These are phyloP conservation scores for Fusarium sp. DNA, from an alignment of 2,329 filamentous ascomycete genomes.

Conservation along the genomic window DNA sequence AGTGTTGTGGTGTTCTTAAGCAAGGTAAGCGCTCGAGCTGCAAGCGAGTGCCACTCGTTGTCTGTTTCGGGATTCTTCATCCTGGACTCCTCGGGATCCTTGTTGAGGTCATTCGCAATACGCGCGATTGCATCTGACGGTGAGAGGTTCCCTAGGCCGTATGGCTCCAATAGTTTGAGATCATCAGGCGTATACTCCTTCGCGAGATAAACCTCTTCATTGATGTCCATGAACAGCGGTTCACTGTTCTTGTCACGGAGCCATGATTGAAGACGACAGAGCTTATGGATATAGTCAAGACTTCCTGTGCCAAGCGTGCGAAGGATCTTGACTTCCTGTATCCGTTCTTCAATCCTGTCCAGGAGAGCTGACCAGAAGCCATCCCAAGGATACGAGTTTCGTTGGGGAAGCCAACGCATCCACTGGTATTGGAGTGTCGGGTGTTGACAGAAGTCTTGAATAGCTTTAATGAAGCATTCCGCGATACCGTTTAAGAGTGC, in stretches of 20 bases:
- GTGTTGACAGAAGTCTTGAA: slow-evolving; percentile 54
- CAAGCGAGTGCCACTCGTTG: slow-evolving; percentile 31
- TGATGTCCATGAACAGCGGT: slow-evolving; percentile 31
- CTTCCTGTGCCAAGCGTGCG: slow-evolving; percentile 7
- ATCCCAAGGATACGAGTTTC: slow-evolving; percentile 37
- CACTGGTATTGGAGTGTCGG: slow-evolving; percentile 54
- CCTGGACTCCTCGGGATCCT: neutral
- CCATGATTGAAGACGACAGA: slow-evolving; percentile 19
- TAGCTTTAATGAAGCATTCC: slow-evolving; percentile 52
- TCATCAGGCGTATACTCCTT: slow-evolving; percentile 26
- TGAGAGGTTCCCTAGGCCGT: slow-evolving; percentile 16
- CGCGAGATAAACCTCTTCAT: slow-evolving; percentile 31
- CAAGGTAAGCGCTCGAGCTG: slow-evolving; percentile 16
- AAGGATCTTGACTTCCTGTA: slow-evolving; percentile 26
- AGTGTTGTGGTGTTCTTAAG: neutral
- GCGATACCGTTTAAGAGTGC: slow-evolving; percentile 51
- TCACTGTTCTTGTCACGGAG: slow-evolving; percentile 24
- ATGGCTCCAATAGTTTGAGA: slow-evolving; percentile 1
- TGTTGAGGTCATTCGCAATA: slow-evolving; percentile 19
- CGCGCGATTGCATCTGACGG: slow-evolving; percentile 5
- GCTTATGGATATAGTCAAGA: slow-evolving; percentile 13
- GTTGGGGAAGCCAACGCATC: slow-evolving; percentile 58
- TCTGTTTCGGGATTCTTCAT: slow-evolving; percentile 25
- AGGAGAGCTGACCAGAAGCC: slow-evolving; percentile 46
- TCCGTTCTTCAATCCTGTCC: slow-evolving; percentile 35